phyloP scores from a whole-genome alignment of 2,329 filamentous ascomycete genomes.

The Clonostachys byssicola region DNA sequence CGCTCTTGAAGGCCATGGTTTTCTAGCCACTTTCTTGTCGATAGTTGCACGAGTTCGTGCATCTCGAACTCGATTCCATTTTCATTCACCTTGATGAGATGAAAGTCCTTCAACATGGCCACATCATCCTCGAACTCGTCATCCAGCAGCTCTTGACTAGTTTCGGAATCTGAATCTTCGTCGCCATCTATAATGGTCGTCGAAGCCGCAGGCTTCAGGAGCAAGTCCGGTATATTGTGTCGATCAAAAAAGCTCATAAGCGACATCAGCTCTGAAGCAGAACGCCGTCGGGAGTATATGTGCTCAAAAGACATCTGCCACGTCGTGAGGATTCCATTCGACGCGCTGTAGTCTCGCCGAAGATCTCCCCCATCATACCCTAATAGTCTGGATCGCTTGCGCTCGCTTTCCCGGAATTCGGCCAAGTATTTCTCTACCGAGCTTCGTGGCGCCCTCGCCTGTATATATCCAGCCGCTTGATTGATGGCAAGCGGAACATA shows the following conservation, averaged over 20 bases:
- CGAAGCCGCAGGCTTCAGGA: constrained; percentile 9
- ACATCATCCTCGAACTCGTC: no score
- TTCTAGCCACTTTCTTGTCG: no score
- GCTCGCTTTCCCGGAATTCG: constrained; percentile 16
- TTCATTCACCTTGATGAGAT: no score
- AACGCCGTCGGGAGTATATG: constrained; percentile 19
- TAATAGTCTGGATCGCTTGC: constrained; percentile 11
- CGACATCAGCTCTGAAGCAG: constrained; percentile 34
- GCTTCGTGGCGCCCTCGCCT: constrained; percentile 12
- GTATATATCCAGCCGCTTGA: constrained; percentile 26
- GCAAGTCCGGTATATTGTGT: constrained; percentile 25
- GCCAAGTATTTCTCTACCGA: constrained; percentile 29
- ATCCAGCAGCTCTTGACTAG: no score
- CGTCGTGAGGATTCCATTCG: constrained; percentile 16
- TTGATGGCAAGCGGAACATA: constrained; percentile 24
- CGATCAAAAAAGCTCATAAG: constrained; percentile 40
- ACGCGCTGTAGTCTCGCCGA: constrained; percentile 5
- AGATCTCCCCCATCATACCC: constrained; percentile 5
- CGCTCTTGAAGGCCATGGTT: no score
- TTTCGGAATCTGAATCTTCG: no score
- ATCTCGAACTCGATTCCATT: no score
- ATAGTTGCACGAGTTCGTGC: no score
- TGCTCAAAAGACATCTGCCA: constrained; percentile 22
- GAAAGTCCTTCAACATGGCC: no score
- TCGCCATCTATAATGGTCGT: no score